A percentile compares a stretch with the other conserved stretches of the same genome.
Evolutionary conservation across 192 early-diverging fungal species (phyloP).

Genomic region (Rhizoclosmatium globosum): DNA sequence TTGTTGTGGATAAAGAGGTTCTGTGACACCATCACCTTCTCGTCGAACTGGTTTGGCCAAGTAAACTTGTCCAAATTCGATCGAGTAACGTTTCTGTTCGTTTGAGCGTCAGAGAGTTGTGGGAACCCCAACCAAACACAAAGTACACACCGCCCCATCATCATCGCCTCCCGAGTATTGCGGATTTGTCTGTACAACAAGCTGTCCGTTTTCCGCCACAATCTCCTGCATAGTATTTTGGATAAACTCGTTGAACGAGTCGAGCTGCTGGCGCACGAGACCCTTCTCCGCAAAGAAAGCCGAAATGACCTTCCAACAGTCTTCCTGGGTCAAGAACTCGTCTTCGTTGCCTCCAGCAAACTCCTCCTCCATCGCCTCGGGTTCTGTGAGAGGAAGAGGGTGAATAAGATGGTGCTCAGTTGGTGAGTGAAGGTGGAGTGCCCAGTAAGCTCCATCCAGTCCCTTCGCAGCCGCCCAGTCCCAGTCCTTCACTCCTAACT

Average conservation of each 20-base stretch:
- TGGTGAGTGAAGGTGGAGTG: no score
- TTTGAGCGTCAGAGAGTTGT: neutral
- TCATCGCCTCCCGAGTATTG: slow-evolving; percentile 72
- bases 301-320: slow-evolving; percentile 95
- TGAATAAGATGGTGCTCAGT: no score
- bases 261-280: slow-evolving; percentile 95
- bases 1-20: slow-evolving; percentile 88
- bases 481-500: no score
- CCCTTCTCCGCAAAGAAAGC: slow-evolving; percentile 94
- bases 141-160: slow-evolving; percentile 72
- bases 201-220: slow-evolving; percentile 87
- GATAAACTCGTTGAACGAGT: slow-evolving; percentile 98
- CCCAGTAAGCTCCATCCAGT: no score
- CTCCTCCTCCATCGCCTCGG: neutral
- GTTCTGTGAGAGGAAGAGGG: neutral
- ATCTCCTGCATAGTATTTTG: slow-evolving; percentile 97
- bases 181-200: slow-evolving; percentile 79
- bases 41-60: slow-evolving; percentile 81
- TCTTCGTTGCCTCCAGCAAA: slow-evolving; percentile 36
- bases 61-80: slow-evolving; percentile 96
- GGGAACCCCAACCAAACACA: neutral
- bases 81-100: slow-evolving; percentile 83
- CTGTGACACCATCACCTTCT: slow-evolving; percentile 81
- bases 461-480: no score
- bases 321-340: slow-evolving; percentile 55